These are phyloP conservation scores for Nepenthes mirabilis DNA, from an alignment of 148 eudicot species.

Conservation along the genomic window DNA sequence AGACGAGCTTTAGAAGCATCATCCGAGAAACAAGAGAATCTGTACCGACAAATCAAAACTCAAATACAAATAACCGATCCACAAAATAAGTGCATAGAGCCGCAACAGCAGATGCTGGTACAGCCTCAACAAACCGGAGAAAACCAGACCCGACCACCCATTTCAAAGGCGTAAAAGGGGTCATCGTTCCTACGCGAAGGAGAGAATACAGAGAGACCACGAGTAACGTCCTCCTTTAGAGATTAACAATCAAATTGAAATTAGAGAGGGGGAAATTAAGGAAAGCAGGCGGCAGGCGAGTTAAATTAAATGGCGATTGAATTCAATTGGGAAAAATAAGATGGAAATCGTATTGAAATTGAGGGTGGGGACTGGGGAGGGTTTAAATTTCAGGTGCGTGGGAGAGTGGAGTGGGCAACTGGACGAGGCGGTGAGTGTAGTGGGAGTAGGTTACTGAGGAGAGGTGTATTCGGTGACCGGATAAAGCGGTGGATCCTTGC, in stretches of 20 bases:
- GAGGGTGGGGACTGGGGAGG: slow-evolving; percentile 1
- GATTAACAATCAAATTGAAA: slow-evolving; percentile 7
- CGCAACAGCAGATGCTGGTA: neutral
- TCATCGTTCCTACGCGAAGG: slow-evolving; percentile 1
- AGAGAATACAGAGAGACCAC: neutral
- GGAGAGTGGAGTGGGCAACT: slow-evolving; percentile 16
- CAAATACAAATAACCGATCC: slow-evolving; percentile 11
- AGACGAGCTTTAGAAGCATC: neutral
- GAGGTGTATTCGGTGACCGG: slow-evolving; percentile 21
- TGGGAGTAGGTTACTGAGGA: slow-evolving; percentile 17
- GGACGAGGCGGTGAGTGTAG: slow-evolving; percentile 24
- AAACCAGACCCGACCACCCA: slow-evolving; percentile 6
- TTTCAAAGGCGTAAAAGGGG: slow-evolving; percentile 4
- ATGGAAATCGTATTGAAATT: neutral
- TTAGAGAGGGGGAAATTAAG: neutral
- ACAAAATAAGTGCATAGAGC: neutral
- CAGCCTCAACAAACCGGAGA: slow-evolving; percentile 9
- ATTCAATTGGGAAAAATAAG: neutral
- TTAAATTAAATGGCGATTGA: slow-evolving; percentile 1
- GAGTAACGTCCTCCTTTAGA: neutral
- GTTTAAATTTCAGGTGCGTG: slow-evolving; percentile 10
- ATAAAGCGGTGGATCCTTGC: slow-evolving; percentile 18
- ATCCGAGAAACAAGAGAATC: neutral
- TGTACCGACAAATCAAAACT: neutral
- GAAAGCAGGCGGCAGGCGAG: neutral